Conservation (phyloP, 2,329 filamentous ascomycete species). For the Cladophialophora psammophila region DNA sequence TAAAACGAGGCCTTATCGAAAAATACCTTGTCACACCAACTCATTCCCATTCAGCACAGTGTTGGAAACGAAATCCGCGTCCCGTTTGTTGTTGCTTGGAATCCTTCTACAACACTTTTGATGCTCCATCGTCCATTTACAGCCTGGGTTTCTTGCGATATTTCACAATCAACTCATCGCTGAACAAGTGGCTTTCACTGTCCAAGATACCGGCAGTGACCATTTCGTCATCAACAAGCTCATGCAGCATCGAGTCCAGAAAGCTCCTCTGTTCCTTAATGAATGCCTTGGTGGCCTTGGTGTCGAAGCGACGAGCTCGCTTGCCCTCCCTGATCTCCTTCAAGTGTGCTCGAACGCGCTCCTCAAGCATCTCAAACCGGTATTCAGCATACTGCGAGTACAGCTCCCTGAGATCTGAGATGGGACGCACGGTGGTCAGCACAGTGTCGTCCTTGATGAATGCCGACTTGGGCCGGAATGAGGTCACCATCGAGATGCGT, state of each 20-base stretch:
- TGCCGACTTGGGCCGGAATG: slow-evolving; percentile 66
- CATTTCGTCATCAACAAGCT: slow-evolving; percentile 51
- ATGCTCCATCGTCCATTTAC: neutral
- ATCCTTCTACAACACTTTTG: no score
- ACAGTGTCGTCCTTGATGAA: slow-evolving; percentile 66
- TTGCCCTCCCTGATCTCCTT: slow-evolving; percentile 46
- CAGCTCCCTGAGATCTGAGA: slow-evolving; percentile 64
- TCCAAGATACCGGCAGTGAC: slow-evolving; percentile 49
- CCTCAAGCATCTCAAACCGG: slow-evolving; percentile 68
- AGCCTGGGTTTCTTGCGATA: slow-evolving; percentile 40
- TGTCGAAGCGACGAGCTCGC: slow-evolving; percentile 46
- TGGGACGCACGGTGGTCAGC: slow-evolving; percentile 65
- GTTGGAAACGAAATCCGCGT: neutral
- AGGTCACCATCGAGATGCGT: slow-evolving; percentile 71
- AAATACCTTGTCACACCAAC: neutral
- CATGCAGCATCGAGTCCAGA: slow-evolving; percentile 50
- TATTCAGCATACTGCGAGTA: slow-evolving; percentile 70
- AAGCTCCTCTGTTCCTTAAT: slow-evolving; percentile 43
- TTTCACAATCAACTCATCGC: slow-evolving; percentile 46
- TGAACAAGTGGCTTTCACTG: slow-evolving; percentile 46
- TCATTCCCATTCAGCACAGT: neutral
- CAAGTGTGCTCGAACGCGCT: slow-evolving; percentile 60
- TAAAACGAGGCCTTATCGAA: no score
- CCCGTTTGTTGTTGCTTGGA: neutral
- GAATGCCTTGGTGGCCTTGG: slow-evolving; percentile 43